phyloP scores from a whole-genome alignment of 345 rosid genomes.

The Ceriops tagal region DNA sequence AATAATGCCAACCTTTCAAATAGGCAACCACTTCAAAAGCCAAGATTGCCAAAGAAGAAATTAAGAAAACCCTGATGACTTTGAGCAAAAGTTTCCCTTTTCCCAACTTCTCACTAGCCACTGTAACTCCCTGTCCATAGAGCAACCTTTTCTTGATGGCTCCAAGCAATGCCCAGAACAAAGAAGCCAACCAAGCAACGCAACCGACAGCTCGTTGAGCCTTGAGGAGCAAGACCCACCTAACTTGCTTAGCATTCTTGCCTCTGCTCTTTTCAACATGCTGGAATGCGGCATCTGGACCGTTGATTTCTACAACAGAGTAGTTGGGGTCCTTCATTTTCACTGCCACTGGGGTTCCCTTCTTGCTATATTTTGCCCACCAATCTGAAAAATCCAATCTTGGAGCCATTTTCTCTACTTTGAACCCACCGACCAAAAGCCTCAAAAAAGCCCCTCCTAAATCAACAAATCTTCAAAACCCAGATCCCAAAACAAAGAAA shows the following conservation, averaged over 20 bases:
- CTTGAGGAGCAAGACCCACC: slow-evolving; percentile 89
- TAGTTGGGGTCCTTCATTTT: slow-evolving; percentile 84
- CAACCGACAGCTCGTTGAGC: slow-evolving; percentile 87
- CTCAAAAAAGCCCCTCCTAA: neutral
- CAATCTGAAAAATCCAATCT: slow-evolving; percentile 62
- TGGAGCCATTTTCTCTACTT: slow-evolving; percentile 50
- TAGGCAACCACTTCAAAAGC: slow-evolving; percentile 72
- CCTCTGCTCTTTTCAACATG: slow-evolving; percentile 80
- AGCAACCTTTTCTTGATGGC: slow-evolving; percentile 65
- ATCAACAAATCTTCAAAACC: slow-evolving; percentile 25
- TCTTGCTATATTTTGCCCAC: slow-evolving; percentile 62
- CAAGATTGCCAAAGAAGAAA: slow-evolving; percentile 43
- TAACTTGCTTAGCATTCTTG: slow-evolving; percentile 83
- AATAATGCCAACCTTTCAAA: slow-evolving; percentile 76
- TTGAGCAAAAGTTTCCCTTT: slow-evolving; percentile 60
- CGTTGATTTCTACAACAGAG: slow-evolving; percentile 79
- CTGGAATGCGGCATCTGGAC: slow-evolving; percentile 81
- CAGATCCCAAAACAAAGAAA: slow-evolving; percentile 49
- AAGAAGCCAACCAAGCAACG: slow-evolving; percentile 65
- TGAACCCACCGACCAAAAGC: slow-evolving; percentile 1
- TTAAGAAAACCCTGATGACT: slow-evolving; percentile 51
- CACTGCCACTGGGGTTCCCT: slow-evolving; percentile 79
- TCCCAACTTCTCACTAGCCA: slow-evolving; percentile 55
- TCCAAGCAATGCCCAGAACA: slow-evolving; percentile 79
- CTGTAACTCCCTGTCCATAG: slow-evolving; percentile 50